Base-by-base conservation (phyloP, 148 eudicot genomes). In the Amaranthus cruentus region DNA sequence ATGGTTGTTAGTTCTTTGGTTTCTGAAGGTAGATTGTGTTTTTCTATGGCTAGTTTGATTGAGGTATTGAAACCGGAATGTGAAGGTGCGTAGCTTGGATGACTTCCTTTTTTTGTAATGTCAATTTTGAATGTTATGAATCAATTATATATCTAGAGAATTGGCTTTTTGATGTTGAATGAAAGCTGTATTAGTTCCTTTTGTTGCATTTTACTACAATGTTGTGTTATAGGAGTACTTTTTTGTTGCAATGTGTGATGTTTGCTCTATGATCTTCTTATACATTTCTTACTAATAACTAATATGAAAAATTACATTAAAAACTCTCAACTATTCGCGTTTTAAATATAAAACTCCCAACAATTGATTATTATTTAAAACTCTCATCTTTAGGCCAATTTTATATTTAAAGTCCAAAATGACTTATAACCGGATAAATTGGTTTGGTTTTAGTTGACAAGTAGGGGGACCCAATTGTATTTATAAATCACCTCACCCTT, bases 1-100 rank as follows among this genome's bases (percentile, higher is more conserved):
- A 83, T 49, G 68, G 74, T 87, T 56, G 90, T 84, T 47, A 63
- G 75, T 70, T 83, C 91, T 47, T 84, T 95, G 80, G 85, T 86
- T 55, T 73, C 73, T 0, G 96, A 91, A 77, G 88, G 87, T 15
- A 85, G 83, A 73, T 44, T 86, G n/a, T 90, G 88, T 84, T 84
- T 89, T 65, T 73, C 84, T 62, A 38, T 91, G 57, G 77, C 85
- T 15, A 88, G 78, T 82, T 77, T 88, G 81, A 76, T 83, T 14
- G 90, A 77, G 55, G 81, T 54, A 62, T 81, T 88, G 78, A 87
- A 80, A 74, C 81, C 83, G 6, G 79, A 80, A 47, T 70, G 67
- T 72, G 43, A 71, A 79, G 87, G 82, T 82, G 75, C 72, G 66
- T 84, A 77, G 59, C 42, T 14, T 14, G 50, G 13, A 6, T 8